Evolutionary conservation across 75 land plant genomes (phyloP), one percentile per base, ranked within the genome.

Genomic region (Sequoia sempervirens): DNA sequence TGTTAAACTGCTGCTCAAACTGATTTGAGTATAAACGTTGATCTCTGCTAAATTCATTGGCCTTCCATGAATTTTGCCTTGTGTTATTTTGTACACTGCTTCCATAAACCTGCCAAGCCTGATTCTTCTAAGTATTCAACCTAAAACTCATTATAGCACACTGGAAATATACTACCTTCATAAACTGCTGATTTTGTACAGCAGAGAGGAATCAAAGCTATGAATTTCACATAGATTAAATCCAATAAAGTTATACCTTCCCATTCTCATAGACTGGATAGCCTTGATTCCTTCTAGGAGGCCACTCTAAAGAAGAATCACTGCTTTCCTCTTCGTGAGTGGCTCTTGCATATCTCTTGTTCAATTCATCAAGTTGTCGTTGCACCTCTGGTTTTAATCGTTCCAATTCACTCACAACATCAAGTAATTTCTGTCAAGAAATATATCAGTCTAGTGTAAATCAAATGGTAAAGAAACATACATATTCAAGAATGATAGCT

Each of bases 321-420:
- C 30, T 43, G 32, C 85, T 41, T 84, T 73, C n/a, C 14, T 56
- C n/a, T 75, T 86, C 81, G 72, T 75, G 58, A 52, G 40, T 68
- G 85, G 80, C 32, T 7, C 37, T 40, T 0, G 41, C 72, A 61
- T 74, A 50, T 32, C 41, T 84, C 34, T 82, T 86, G 81, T 95
- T 93, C 50, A 91, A 79, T 80, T 88, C 89, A 80, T 90, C 84
- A 69, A 93, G 82, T 79, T 89, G 91, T 43, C 83, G 88, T 74
- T 86, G 89, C 43, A 93, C 90, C 75, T 84, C 85, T 74, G 99
- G 98, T 85, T 97, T 97, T 70, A 97, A 70, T 6, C 79, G 23
- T 83, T 97, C 99, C 80, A 97, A 89, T 84, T 97, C 99, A 80
- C 86, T 84, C 13, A 97, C 20, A 30, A 92, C 93, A 82, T 84